A percentile compares a stretch with the other conserved stretches of the same genome.
Evolutionary conservation across 331 rosid species (phyloP).

Genomic region (Saraca asoca): DNA sequence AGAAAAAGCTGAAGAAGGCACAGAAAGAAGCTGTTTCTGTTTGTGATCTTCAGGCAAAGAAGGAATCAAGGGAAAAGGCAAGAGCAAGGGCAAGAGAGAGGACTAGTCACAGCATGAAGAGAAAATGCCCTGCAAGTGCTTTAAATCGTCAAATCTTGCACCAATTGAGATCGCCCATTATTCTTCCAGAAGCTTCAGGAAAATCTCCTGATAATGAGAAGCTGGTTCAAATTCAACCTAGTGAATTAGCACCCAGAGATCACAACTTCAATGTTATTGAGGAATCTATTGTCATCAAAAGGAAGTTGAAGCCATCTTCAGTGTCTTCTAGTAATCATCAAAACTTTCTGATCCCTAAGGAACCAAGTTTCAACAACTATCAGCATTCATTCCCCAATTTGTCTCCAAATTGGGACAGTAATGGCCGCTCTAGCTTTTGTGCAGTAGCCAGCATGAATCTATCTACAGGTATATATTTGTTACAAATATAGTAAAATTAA

Average conservation of each 20-base stretch:
- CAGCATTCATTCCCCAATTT: conserved; percentile 46
- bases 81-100: conserved; percentile 91
- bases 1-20: conserved; percentile 37
- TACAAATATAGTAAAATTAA: no score
- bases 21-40: conserved; percentile 33
- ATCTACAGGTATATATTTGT: conserved; percentile 45
- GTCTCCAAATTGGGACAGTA: conserved; percentile 68
- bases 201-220: conserved; percentile 15
- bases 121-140: conserved; percentile 33
- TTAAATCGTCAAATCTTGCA: conserved; percentile 41
- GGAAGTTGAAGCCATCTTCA: conserved; percentile 53
- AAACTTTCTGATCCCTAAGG: conserved; percentile 47
- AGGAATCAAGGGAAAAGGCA: conserved; percentile 77
- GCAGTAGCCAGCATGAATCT: conserved; percentile 57
- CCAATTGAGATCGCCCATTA: conserved; percentile 40
- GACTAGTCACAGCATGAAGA: conserved; percentile 61
- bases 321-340: conserved; percentile 33
- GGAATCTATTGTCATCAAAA: conserved; percentile 49
- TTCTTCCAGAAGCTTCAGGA: conserved; percentile 29
- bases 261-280: conserved; percentile 36
- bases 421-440: conserved; percentile 53
- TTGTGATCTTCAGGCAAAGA: conserved; percentile 36
- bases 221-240: conserved; percentile 29
- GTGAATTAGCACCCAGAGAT: conserved; percentile 2
- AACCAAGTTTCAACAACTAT: conserved; percentile 37